These are phyloP conservation scores for Brettanomyces naardenensis DNA, from an alignment of 805 yeast genomes.

Conservation along the genomic window DNA sequence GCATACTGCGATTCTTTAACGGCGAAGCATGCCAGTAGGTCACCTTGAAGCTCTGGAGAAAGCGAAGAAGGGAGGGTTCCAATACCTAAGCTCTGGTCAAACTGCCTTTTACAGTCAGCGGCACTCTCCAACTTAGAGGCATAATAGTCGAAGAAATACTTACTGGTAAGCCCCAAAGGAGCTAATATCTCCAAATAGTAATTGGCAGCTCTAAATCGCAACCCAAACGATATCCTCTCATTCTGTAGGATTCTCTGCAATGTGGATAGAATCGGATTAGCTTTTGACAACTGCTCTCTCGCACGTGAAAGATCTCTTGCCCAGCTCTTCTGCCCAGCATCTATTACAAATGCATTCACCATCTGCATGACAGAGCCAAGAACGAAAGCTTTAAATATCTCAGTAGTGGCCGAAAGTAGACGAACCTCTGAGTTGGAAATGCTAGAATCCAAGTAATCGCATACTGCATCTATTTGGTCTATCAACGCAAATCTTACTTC, in stretches of 20 bases:
- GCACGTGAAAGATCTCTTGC: not conserved
- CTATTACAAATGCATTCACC: not conserved
- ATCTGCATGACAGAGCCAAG: not conserved
- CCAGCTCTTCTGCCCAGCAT: not conserved
- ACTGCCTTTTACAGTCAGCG: not conserved
- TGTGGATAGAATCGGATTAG: not conserved
- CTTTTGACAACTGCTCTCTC: not conserved
- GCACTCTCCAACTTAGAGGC: not conserved
- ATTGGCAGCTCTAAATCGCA: not conserved
- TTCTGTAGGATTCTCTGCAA: not conserved
- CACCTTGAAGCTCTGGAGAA: not conserved
- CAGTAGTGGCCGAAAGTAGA: not conserved
- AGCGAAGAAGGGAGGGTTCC: not conserved
- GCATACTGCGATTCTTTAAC: not conserved
- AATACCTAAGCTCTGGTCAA: not conserved
- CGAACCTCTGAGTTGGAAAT: not conserved
- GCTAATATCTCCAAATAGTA: not conserved
- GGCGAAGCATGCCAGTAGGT: not conserved
- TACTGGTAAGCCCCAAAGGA: not conserved
- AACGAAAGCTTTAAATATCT: not conserved
- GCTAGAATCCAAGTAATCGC: not conserved
- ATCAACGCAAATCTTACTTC: not conserved
- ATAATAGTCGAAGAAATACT: not conserved
- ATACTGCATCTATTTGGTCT: not conserved
- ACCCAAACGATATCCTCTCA: not conserved